phyloP scores from a whole-genome alignment of 2,329 filamentous ascomycete species.

The Biscogniauxia marginata region DNA sequence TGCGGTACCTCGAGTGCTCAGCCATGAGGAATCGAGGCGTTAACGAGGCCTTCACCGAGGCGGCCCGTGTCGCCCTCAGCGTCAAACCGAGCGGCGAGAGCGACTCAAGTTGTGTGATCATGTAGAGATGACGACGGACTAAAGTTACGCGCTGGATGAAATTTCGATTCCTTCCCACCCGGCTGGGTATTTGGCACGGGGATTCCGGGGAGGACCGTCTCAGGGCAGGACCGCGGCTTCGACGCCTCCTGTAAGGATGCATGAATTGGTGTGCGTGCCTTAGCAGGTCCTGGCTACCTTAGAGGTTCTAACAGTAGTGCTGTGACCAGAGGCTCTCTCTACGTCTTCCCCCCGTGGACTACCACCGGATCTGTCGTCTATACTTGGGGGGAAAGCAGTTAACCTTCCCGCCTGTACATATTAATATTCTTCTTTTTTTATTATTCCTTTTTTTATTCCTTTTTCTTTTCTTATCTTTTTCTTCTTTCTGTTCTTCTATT shows the following conservation, averaged over 20 bases:
- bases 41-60: constrained; percentile 98
- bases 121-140: constrained; percentile 41
- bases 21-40: constrained; percentile 98
- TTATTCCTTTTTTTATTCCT: constrained; percentile 10
- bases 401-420: constrained; percentile 16
- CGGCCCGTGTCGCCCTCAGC: constrained; percentile 85
- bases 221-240: background rate
- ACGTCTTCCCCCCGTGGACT: too few relatives aligned
- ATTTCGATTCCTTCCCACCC: background rate
- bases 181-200: background rate
- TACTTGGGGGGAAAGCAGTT: background rate
- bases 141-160: background rate
- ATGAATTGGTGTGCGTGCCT: too few relatives aligned
- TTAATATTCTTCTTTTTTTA: constrained; percentile 15
- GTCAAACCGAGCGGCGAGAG: constrained; percentile 63
- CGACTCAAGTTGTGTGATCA: constrained; percentile 58
- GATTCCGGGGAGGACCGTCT: background rate
- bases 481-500: background rate
- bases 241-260: too few relatives aligned
- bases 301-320: background rate
- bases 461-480: constrained; percentile 10
- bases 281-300: too few relatives aligned
- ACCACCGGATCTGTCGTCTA: background rate
- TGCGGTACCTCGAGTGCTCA: constrained; percentile 96
- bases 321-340: background rate